Percentiles rank a stretch among this genome's conserved stretches.
phyloP scores from a whole-genome alignment of 331 rosid genomes.

The Acacia concinna region DNA sequence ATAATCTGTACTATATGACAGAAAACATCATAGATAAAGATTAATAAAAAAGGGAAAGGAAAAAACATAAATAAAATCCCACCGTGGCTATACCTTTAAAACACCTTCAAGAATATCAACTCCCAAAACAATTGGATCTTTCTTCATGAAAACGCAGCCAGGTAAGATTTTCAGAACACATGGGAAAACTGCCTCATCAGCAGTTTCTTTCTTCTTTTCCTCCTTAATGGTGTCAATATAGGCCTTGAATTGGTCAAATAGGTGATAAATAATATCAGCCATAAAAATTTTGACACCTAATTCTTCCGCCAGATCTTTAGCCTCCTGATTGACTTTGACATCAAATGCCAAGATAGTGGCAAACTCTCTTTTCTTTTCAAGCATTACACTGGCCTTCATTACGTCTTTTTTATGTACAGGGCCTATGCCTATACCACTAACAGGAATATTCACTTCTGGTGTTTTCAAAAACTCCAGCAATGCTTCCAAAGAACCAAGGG shows the following conservation, averaged over 20 bases:
- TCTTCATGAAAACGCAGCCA: constrained; percentile 86
- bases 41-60: not conserved
- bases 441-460: constrained; percentile 90
- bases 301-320: constrained; percentile 83
- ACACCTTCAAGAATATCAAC: constrained; percentile 93
- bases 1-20: not conserved
- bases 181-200: constrained; percentile 98
- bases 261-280: constrained; percentile 95
- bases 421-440: constrained; percentile 88
- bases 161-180: constrained; percentile 80
- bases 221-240: constrained; percentile 86
- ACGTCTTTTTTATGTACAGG: constrained; percentile 97
- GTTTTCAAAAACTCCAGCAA: constrained; percentile 89
- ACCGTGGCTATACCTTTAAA: constrained; percentile 56
- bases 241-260: constrained; percentile 93
- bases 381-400: constrained; percentile 98
- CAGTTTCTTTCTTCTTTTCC: constrained; percentile 92
- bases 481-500: constrained; percentile 98
- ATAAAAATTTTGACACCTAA: constrained; percentile 77
- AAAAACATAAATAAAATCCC: constrained; percentile 4
- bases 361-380: constrained; percentile 83
- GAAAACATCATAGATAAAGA: not conserved
- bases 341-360: constrained; percentile 92
- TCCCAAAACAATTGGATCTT: constrained; percentile 97
- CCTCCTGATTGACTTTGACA: constrained; percentile 92